Evolutionary conservation across 768 basidiomycete species (phyloP).

Genomic region (Pleurotus salmoneostramineus): DNA sequence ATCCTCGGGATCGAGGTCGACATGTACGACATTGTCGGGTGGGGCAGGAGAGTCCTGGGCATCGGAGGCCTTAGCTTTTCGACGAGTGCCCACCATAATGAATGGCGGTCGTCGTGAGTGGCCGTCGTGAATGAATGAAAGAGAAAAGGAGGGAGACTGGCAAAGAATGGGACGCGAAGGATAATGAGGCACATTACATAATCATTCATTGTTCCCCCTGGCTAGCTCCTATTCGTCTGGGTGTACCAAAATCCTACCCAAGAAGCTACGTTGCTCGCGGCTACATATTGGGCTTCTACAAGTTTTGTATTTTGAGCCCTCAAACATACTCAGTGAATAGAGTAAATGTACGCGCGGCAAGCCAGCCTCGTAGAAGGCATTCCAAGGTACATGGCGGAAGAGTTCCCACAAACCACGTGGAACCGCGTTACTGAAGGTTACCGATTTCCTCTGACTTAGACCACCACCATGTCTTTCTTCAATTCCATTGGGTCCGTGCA

Average conservation of each 20-base stretch:
- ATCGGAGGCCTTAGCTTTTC: constrained; percentile 54
- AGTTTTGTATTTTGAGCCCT: no score
- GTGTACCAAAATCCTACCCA: no score
- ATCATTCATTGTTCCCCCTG: background rate
- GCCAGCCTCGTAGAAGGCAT: no score
- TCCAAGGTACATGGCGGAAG: no score
- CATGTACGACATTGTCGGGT: constrained; percentile 22
- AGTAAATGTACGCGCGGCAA: no score
- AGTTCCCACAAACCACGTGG: background rate
- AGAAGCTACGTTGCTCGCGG: no score
- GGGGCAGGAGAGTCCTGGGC: constrained; percentile 24
- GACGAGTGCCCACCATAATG: constrained; percentile 49
- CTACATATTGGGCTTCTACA: no score
- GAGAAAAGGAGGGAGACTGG: background rate
- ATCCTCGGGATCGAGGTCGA: constrained; percentile 57
- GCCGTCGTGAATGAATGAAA: background rate
- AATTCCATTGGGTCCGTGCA: constrained; percentile 69
- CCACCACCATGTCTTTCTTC: constrained; percentile 69
- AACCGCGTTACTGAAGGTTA: background rate
- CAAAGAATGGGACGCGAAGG: background rate
- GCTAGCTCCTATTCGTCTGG: background rate
- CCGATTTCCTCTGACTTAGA: background rate
- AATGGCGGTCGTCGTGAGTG: background rate
- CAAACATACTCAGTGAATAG: no score
- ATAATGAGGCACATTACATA: background rate